A percentile compares a stretch with the other conserved stretches of the same genome.
Evolutionary conservation across 2,329 filamentous ascomycete species (phyloP).

Genomic region (Fusarium foetens): DNA sequence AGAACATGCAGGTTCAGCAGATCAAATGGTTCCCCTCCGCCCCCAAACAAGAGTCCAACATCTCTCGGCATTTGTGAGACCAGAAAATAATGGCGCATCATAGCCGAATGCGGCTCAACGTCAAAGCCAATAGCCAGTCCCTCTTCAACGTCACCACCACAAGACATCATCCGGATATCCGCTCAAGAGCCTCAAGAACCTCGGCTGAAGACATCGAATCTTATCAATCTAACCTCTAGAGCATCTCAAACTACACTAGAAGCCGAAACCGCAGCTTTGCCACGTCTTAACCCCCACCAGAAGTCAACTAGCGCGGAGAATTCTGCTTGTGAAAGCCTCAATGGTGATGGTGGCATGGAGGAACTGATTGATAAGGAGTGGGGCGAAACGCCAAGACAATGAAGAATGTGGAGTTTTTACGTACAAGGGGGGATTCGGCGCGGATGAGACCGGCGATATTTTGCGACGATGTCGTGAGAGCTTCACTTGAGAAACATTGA

Average conservation of each 20-base stretch:
- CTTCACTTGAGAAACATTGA: neutral
- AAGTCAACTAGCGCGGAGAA: constrained; percentile 18
- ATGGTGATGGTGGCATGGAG: constrained; percentile 31
- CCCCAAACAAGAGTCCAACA: neutral
- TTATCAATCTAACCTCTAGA: constrained; percentile 23
- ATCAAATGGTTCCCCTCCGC: neutral
- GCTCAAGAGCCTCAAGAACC: neutral
- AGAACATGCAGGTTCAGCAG: neutral
- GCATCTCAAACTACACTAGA: neutral
- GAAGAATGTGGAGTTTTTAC: constrained; percentile 24
- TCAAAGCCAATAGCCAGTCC: neutral
- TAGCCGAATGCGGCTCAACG: constrained; percentile 10
- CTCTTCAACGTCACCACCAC: constrained; percentile 3
- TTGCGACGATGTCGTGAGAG: neutral
- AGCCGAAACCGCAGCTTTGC: constrained; percentile 13
- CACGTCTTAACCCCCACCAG: constrained; percentile 14
- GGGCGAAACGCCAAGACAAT: constrained; percentile 1
- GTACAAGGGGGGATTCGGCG: constrained; percentile 5
- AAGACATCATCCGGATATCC: neutral
- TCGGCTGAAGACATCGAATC: neutral
- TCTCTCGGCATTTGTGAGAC: constrained; percentile 1
- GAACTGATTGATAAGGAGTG: constrained; percentile 43
- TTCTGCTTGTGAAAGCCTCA: constrained; percentile 7
- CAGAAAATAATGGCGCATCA: neutral
- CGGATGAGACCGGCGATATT: constrained; percentile 14